Conservation (phyloP, 1,139 yeast genomes). For the Torulaspora globosa region DNA sequence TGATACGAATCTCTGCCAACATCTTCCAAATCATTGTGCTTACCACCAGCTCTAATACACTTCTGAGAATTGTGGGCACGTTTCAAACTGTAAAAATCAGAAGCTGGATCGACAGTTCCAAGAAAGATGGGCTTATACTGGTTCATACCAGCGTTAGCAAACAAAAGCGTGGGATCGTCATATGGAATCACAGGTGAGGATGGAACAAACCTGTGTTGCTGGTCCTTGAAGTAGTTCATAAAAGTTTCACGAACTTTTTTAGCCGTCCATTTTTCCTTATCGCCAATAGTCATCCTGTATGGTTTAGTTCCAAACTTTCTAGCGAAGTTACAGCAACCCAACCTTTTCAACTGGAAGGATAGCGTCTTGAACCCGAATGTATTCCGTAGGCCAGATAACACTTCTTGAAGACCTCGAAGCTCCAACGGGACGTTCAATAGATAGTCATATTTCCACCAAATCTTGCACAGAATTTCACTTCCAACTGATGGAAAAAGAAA, state of each 20-base stretch:
- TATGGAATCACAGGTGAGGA: conserved; percentile 95
- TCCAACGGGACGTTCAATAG: not conserved
- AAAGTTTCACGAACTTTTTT: conserved; percentile 80
- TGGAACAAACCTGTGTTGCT: conserved; percentile 75
- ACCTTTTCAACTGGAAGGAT: conserved; percentile 4
- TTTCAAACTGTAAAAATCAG: conserved; percentile 76
- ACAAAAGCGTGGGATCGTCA: conserved; percentile 92
- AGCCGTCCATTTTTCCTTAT: conserved; percentile 55
- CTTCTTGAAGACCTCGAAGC: not conserved
- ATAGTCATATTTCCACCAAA: not conserved
- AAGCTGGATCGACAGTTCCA: conserved; percentile 94
- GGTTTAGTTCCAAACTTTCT: conserved; percentile 11
- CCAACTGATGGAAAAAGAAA: conserved; percentile 2
- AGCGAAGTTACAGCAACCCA: conserved; percentile 6
- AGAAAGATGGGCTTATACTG: conserved; percentile 95
- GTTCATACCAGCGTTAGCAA: conserved; percentile 98
- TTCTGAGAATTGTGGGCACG: conserved; percentile 95
- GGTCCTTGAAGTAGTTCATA: conserved; percentile 68
- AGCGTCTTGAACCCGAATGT: conserved; percentile 6
- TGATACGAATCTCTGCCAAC: conserved; percentile 97
- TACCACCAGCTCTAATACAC: conserved; percentile 99
- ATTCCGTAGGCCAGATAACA: not conserved
- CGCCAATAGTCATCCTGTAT: conserved; percentile 34
- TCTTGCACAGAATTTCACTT: conserved; percentile 3
- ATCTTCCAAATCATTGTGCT: conserved; percentile 96